Evolutionary conservation across 2,329 filamentous ascomycete species (phyloP), one percentile per base, ranked within the genome.

Genomic region (Blastomyces gilchristii): DNA sequence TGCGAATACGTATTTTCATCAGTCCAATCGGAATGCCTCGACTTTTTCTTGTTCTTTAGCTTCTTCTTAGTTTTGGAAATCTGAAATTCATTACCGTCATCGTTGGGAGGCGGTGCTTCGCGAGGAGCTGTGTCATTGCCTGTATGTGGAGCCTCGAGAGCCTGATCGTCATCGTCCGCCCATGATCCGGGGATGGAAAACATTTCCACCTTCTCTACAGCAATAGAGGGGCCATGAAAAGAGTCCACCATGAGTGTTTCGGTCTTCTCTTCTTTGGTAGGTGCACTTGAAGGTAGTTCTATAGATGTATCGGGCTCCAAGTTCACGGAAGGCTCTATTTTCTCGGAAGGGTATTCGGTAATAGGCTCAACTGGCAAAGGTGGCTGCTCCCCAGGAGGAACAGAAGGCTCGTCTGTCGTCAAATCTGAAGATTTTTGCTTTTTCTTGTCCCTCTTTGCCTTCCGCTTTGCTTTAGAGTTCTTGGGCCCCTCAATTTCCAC

Each of bases 41-140:
- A 71, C 69, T 67, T 71, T 64, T 68, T 70, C 70, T 71, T 72
- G 70, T 70, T 70, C 65, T 71, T 71, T 63, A 67, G 68, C 68
- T 70, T 71, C 69, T 71, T 70, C 65, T 71, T 71, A 65, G 68
- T 72, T 71, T 73, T 75, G 71, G 73, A 76, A 72, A 72, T 74
- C 74, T 76, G 75, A 73, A 74, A 72, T 68, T 78, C 75, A 75
- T 77, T 77, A 77, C 75, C 75, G 70, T 78, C 74, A 71, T 74
- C 70, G 71, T 77, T 59, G 59, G 47, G 28, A 52, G 47, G 47
- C 72, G 72, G 71, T 66, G 62, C 66, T 62, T 68, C 65, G 62
- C 62, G 64, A 41, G 60, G 67, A 60, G 68, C 68, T 68, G 66
- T 60, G 69, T 69, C 71, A 68, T 68, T 71, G 58, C 25, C 58